Conservation (phyloP, 148 eudicot genomes). For the Amaranthus cruentus region DNA sequence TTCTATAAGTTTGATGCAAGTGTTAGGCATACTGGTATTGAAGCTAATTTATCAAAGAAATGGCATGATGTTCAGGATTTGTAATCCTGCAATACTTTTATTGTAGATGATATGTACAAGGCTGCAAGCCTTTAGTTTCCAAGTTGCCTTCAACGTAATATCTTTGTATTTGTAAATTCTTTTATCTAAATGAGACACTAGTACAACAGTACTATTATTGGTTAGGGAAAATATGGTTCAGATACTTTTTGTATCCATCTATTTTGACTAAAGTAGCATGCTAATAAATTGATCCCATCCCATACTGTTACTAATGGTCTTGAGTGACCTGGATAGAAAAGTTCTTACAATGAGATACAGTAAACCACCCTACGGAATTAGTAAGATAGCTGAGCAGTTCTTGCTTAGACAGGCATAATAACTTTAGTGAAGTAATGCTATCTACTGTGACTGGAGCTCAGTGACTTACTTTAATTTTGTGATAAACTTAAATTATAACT, state of each 20-base stretch:
- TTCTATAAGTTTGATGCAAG: background rate
- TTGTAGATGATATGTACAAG: background rate
- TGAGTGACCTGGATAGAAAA: background rate
- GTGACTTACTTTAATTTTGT: background rate
- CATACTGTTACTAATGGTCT: background rate
- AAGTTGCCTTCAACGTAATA: background rate
- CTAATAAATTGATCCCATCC: background rate
- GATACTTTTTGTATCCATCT: background rate
- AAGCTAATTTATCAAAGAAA: background rate
- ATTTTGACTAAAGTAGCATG: background rate
- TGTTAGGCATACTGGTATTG: background rate
- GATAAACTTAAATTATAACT: background rate
- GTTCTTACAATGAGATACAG: too few species aligned
- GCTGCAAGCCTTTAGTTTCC: background rate
- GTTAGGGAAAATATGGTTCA: too few species aligned
- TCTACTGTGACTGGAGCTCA: background rate
- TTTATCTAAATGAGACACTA: too few species aligned
- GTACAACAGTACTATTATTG: too few species aligned
- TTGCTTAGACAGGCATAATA: background rate
- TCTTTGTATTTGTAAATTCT: too few species aligned
- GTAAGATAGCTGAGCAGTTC: background rate
- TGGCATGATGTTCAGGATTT: background rate
- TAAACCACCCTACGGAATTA: too few species aligned
- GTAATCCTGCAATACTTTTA: background rate
- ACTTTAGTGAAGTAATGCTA: background rate